These are phyloP conservation scores for Rhizopogon vesiculosus DNA, from an alignment of 768 basidiomycete genomes.

Conservation along the genomic window DNA sequence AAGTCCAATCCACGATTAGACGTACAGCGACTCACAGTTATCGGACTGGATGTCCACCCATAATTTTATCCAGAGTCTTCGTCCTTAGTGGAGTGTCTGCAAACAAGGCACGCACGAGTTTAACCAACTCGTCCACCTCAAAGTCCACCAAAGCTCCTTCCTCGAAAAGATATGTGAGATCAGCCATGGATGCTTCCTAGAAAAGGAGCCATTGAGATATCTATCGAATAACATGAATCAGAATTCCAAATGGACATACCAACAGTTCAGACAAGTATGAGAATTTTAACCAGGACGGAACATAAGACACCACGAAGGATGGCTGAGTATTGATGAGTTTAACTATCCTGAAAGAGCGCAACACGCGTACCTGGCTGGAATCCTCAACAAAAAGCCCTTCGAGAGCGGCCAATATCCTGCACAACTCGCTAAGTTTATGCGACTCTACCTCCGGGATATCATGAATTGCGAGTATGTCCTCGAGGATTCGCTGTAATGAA, in stretches of 20 bases:
- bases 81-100: constrained; percentile 81
- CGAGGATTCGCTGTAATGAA: constrained; percentile 60
- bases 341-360: neutral
- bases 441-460: constrained; percentile 92
- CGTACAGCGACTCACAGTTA: neutral
- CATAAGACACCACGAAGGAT: constrained; percentile 76
- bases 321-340: constrained; percentile 36
- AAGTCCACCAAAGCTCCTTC: constrained; percentile 90
- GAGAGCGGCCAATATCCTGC: constrained; percentile 69
- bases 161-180: constrained; percentile 89
- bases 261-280: constrained; percentile 90
- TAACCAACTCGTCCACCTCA: constrained; percentile 74
- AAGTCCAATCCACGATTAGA: too few species aligned
- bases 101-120: constrained; percentile 82
- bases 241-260: constrained; percentile 40
- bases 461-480: constrained; percentile 66
- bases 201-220: constrained; percentile 6
- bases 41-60: constrained; percentile 50
- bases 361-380: constrained; percentile 44
- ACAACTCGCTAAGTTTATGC: constrained; percentile 75
- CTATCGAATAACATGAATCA: neutral
- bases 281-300: constrained; percentile 94
- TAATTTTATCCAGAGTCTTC: constrained; percentile 73
- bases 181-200: constrained; percentile 88
- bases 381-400: constrained; percentile 79